Evolutionary conservation across 768 basidiomycete species (phyloP), one percentile per base, ranked within the genome.

Genomic region (Boletus eberwhitei): DNA sequence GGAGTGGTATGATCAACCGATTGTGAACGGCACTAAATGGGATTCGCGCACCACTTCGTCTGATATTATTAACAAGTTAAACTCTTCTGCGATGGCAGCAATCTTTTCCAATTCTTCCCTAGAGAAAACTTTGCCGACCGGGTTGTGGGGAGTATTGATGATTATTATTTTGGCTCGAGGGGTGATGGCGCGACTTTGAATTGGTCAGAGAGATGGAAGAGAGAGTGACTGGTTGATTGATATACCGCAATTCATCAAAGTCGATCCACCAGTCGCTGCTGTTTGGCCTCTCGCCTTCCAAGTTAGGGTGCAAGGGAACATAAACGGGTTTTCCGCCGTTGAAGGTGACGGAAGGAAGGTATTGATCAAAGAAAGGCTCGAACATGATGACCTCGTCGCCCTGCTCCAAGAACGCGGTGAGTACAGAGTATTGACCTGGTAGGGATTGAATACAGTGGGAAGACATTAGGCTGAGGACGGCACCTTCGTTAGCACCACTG

Each of bases 351-450:
- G 90, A 92, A 22, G 94, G 88, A 48, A 94, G 80, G 70, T 94
- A 96, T 70, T 98, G 95, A 67, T 98, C 95, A 67, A 97, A 98
- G 79, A 93, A 97, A 2, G 95, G 96, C 73, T 98, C 97, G 66
- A 98, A 95, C 83, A 98, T 87, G 72, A 99, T 96, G 59, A 98
- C 96, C 71, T 99, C 97, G 65, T 98, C 97, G 4, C 89, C 96
- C 36, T 82, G 79, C 57, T 98, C 87, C 37, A 97, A 73, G 75
- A 96, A 98, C 0, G 97, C 97, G 12, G 86, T 83, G 63, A 96
- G 90, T 48, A 94, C 90, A 48, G 95, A 84, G 71, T 96, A 98
- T 79, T 93, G 90, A 24, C 96, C 95, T 69, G 26, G 19, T 29
- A 55, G 47, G 4, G 14, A 7, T 41, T 60, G 49, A 63, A 50